phyloP scores from a whole-genome alignment of 78 protist genomes.

The Dictyostelium firmibasis region DNA sequence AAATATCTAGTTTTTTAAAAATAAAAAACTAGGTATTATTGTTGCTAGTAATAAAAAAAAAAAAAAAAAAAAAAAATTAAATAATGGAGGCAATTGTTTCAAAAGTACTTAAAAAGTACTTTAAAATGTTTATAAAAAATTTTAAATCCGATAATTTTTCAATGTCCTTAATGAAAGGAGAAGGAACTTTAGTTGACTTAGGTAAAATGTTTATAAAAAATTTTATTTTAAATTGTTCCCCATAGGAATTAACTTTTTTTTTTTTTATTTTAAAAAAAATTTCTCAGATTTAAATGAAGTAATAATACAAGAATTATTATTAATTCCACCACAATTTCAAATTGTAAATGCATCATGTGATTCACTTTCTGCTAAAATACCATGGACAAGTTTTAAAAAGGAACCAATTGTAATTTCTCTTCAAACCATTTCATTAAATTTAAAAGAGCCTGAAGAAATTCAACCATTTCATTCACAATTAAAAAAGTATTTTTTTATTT shows the following conservation, averaged over 20 bases:
- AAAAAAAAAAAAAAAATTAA: neutral
- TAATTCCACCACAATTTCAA: conserved; percentile 67
- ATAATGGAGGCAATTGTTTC: conserved; percentile 68
- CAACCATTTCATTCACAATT: conserved; percentile 56
- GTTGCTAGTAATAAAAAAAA: neutral
- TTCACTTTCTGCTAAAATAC: conserved; percentile 39
- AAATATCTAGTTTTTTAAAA: neutral
- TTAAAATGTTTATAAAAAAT: conserved; percentile 58
- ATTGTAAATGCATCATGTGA: conserved; percentile 61
- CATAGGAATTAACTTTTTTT: neutral
- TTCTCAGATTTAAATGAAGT: conserved; percentile 39
- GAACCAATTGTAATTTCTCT: conserved; percentile 52
- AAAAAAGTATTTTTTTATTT: conserved; percentile 29
- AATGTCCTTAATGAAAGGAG: conserved; percentile 66
- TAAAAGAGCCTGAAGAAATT: conserved; percentile 63
- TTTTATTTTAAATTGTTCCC: neutral
- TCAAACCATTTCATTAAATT: conserved; percentile 16
- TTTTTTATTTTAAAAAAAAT: no score
- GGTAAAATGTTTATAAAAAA: conserved; percentile 1
- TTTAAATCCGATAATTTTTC: conserved; percentile 73
- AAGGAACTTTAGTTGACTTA: conserved; percentile 67
- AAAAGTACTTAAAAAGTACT: conserved; percentile 73
- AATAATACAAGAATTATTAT: conserved; percentile 51
- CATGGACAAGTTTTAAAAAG: conserved; percentile 50
- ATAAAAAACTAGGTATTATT: neutral